phyloP scores from a whole-genome alignment of 2,329 filamentous ascomycete species.

The Zymoseptoria tritici region DNA sequence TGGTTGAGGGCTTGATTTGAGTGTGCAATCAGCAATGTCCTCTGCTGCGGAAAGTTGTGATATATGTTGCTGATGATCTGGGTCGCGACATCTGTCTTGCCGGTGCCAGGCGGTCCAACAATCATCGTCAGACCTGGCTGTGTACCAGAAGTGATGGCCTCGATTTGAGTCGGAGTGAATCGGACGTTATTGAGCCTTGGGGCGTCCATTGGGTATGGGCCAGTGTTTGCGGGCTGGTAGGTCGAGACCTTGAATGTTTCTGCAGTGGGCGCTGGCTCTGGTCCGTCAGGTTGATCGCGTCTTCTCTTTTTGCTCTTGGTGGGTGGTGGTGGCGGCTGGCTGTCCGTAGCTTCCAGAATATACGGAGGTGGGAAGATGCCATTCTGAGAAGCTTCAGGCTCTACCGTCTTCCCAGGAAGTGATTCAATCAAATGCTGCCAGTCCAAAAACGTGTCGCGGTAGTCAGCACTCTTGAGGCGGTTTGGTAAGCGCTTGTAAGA shows the following conservation, averaged over 20 bases:
- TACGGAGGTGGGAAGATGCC: slow-evolving; percentile 82
- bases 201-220: slow-evolving; percentile 78
- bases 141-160: slow-evolving; percentile 87
- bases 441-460: slow-evolving; percentile 87
- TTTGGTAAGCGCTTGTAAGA: slow-evolving; percentile 77
- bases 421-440: slow-evolving; percentile 92
- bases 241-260: slow-evolving; percentile 76
- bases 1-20: slow-evolving; percentile 98
- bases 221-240: slow-evolving; percentile 80
- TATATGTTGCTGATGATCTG: slow-evolving; percentile 99
- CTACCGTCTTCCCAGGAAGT: slow-evolving; percentile 77
- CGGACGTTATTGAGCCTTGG: slow-evolving; percentile 76
- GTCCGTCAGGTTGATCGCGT: slow-evolving; percentile 63
- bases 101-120: slow-evolving; percentile 90
- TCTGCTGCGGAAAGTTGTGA: slow-evolving; percentile 90
- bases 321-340: slow-evolving; percentile 44
- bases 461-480: slow-evolving; percentile 72
- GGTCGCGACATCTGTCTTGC: slow-evolving; percentile 97
- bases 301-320: slow-evolving; percentile 75
- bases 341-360: slow-evolving; percentile 55
- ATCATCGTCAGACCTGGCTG: slow-evolving; percentile 92
- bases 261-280: slow-evolving; percentile 49
- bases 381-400: slow-evolving; percentile 63
- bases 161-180: slow-evolving; percentile 84
- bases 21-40: slow-evolving; percentile 86